Base-by-base conservation (phyloP, 2,329 filamentous ascomycete species). In the Epicoccum sorghinum region DNA sequence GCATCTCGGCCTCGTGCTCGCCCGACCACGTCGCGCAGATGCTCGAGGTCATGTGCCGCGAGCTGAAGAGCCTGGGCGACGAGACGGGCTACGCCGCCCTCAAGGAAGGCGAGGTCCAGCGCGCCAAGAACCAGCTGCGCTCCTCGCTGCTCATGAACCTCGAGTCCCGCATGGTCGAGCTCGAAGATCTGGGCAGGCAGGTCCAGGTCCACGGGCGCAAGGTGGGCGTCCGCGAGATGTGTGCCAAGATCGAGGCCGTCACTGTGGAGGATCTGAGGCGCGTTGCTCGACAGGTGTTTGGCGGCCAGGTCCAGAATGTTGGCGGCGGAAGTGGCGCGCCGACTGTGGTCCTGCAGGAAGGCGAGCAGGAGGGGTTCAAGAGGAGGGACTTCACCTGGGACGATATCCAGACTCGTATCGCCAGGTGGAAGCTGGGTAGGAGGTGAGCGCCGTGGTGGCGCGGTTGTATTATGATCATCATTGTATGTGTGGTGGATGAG, bases 141-240 rank as follows among this genome's bases (percentile, higher is more conserved):
- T 93, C 88, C 12, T 90, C 86, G 52, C 81, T 99, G 36, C 83
- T 99, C 44, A 99, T 99, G 95, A 99, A 99, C 77, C 85, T 99
- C 25, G 95, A 99, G 79, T 92, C 87, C 64, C 85, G 95, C 56
- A 97, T 99, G 92, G 92, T 99, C 8, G 95, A 98, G 79, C 84
- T 99, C 6, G 95, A 99, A 77, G 95, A 99, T 73, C 83, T 99
- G 0, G 95, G 95, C 22, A 82, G 95, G 59, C 93, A 97, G 74
- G 91, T 99, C 9, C 95, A 98, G 79, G 91, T 97, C n/a, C 93
- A 98, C 72, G 95, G 93, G 22, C 85, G 86, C 62, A 96, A 97
- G 79, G 86, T 98, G 6, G 89, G 93, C 1, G 93, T 97, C 7
- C 86, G 86, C 62, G 93, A 98, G 72, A 98, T 99, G 93, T 96